Evolutionary conservation across 2,329 filamentous ascomycete species (phyloP).

Genomic region (Penicillium hordei): DNA sequence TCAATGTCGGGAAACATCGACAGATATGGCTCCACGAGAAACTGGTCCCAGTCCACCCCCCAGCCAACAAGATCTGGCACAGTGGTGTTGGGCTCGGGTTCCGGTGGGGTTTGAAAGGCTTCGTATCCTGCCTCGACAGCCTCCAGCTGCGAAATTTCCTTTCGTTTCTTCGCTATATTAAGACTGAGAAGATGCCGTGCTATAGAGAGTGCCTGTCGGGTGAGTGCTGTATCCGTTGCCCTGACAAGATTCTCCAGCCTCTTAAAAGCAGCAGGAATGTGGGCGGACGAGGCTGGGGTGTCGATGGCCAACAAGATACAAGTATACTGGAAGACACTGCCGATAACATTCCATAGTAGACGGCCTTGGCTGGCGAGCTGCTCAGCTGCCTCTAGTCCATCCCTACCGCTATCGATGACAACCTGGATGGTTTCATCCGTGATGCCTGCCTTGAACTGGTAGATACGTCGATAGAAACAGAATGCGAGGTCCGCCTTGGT

Average conservation of each 20-base stretch:
- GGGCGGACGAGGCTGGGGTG: conserved; percentile 19
- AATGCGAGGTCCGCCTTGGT: conserved; percentile 34
- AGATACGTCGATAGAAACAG: conserved; percentile 36
- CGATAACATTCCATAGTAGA: conserved; percentile 34
- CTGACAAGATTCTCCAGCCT: conserved; percentile 29
- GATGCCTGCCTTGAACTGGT: conserved; percentile 28
- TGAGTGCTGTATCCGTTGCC: conserved; percentile 28
- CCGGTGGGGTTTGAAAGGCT: conserved; percentile 13
- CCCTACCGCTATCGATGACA: conserved; percentile 27
- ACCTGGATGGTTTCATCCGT: conserved; percentile 23
- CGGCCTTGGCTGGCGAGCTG: conserved; percentile 24
- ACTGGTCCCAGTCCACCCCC: conserved; percentile 32
- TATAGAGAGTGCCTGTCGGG: conserved; percentile 30
- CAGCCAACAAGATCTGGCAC: conserved; percentile 27
- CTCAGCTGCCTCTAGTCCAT: conserved; percentile 25
- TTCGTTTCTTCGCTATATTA: conserved; percentile 31
- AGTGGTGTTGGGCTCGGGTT: conserved; percentile 8
- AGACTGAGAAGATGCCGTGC: conserved; percentile 32
- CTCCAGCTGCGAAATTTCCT: conserved; percentile 30
- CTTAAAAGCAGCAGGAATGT: conserved; percentile 26
- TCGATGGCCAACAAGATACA: conserved; percentile 33
- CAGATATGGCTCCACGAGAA: conserved; percentile 33
- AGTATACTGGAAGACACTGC: conserved; percentile 35
- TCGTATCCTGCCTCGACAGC: conserved; percentile 26
- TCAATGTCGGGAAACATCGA: conserved; percentile 26